Conservation (phyloP, 2,329 filamentous ascomycete species). For the Hawksworthiomyces lignivorus region DNA sequence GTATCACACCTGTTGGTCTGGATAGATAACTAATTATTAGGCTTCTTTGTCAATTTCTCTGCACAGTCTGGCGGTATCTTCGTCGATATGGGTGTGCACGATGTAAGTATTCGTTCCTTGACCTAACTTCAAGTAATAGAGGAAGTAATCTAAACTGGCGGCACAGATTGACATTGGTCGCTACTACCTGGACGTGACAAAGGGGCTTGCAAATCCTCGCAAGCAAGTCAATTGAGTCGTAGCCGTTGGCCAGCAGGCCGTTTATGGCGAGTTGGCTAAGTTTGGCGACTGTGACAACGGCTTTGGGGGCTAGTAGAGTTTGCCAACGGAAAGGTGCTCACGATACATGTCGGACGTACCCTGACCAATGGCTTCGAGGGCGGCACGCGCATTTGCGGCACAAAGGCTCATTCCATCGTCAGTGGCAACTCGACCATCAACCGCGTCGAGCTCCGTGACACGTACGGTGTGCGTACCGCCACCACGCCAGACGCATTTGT, state of each 20-base stretch:
- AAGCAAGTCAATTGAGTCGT: slow-evolving; percentile 25
- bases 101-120: not conserved
- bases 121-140: too few species aligned
- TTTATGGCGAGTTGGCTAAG: slow-evolving; percentile 22
- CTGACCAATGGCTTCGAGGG: slow-evolving; percentile 28
- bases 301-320: slow-evolving; percentile 28
- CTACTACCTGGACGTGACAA: slow-evolving; percentile 6
- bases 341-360: slow-evolving; percentile 26
- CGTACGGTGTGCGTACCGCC: slow-evolving; percentile 8
- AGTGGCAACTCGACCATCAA: slow-evolving; percentile 10
- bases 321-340: slow-evolving; percentile 27
- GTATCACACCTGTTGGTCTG: too few species aligned
- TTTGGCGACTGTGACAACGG: slow-evolving; percentile 25
- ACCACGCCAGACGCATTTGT: slow-evolving; percentile 8
- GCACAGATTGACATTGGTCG: slow-evolving; percentile 10
- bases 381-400: slow-evolving; percentile 26
- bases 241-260: slow-evolving; percentile 24
- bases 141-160: too few species aligned
- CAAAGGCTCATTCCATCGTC: slow-evolving; percentile 18
- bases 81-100: slow-evolving; percentile 7
- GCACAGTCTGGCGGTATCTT: too few species aligned
- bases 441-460: slow-evolving; percentile 9
- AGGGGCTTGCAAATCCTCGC: slow-evolving; percentile 19
- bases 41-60: too few species aligned
- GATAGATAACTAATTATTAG: too few species aligned